Evolutionary conservation across 2,329 filamentous ascomycete species (phyloP).

Genomic region (Biscogniauxia mediterranea): DNA sequence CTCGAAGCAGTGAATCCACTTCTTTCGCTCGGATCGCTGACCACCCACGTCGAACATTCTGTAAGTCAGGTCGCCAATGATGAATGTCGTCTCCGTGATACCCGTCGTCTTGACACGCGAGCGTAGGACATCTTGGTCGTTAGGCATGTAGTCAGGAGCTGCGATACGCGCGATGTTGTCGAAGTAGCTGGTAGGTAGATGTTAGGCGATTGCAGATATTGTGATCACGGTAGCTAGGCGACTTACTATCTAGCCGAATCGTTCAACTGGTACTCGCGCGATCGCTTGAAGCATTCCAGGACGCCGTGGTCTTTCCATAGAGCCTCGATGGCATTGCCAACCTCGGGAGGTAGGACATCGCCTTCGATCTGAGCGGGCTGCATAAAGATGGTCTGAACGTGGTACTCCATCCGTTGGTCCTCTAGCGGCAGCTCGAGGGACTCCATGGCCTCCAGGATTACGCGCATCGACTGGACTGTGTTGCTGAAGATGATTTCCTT

Average conservation of each 20-base stretch:
- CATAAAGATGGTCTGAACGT: slow-evolving; percentile 98
- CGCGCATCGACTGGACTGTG: slow-evolving; percentile 67
- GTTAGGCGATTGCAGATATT: background rate
- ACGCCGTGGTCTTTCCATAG: slow-evolving; percentile 92
- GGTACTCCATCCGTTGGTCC: slow-evolving; percentile 91
- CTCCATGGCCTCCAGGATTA: slow-evolving; percentile 68
- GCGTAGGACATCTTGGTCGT: slow-evolving; percentile 90
- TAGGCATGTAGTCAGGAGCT: slow-evolving; percentile 88
- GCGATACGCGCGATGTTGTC: slow-evolving; percentile 91
- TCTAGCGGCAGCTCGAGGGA: slow-evolving; percentile 77
- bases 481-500: slow-evolving; percentile 72
- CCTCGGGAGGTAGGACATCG: slow-evolving; percentile 89
- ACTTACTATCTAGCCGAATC: slow-evolving; percentile 94
- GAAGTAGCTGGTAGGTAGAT: slow-evolving; percentile 75
- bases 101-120: slow-evolving; percentile 97
- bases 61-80: slow-evolving; percentile 91
- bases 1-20: slow-evolving; percentile 99
- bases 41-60: slow-evolving; percentile 98
- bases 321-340: slow-evolving; percentile 87
- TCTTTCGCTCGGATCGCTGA: slow-evolving; percentile 94
- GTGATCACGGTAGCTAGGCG: background rate
- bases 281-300: slow-evolving; percentile 92
- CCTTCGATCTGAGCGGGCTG: slow-evolving; percentile 96
- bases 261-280: slow-evolving; percentile 93
- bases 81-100: slow-evolving; percentile 96